Base-by-base conservation (phyloP, 2,329 filamentous ascomycete genomes). In the Lachnellula arida region DNA sequence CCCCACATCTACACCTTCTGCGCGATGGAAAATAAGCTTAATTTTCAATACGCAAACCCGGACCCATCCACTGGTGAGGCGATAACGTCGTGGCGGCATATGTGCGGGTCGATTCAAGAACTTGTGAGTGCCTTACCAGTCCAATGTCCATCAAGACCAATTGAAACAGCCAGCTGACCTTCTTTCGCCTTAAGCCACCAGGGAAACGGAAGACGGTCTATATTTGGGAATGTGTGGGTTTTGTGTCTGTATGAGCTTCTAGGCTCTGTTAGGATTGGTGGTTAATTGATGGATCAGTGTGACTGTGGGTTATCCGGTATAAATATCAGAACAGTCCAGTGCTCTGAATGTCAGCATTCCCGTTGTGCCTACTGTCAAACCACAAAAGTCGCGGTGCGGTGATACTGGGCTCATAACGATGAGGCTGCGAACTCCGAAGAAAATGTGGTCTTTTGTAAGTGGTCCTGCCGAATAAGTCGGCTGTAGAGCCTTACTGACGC, bases 281-380 rank as follows among this genome's bases (percentile, higher is more conserved):
- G 22, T 23, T 23, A 23, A 23, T 5, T 23, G 22, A 23, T 7
- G 3, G n/a, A 22, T 5, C 15, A 46, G 44, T 46, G 44, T 9
- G 44, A 51, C 2, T 56, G 49, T 49, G 49, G 43, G 0, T 35
- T 48, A 11, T 51, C 40, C 4, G 12, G 49, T 19, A 56, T 56
- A 22, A 40, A 32, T 17, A 51, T 51, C 46, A 43, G 37, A 25
- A 37, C 32, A 4, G 42, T 37, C 14, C 46, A 42, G 17, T 51
- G 48, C n/a, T 40, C 48, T 2, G 48, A 48, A 32, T 56, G 54
- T 19, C n/a, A 39, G 7, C 40, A 22, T 17, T 11, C 47, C 1
- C 53, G 53, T 9, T 55, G 39, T 32, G 23, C 48, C 5, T 56
- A 56, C 23, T 56, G 42, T 28, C 28, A 28, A 19, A 47, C 54